Percentiles rank a stretch among this genome's conserved stretches.
phyloP scores from a whole-genome alignment of 208 protist genomes.

The Herpetomonas tarakana region DNA sequence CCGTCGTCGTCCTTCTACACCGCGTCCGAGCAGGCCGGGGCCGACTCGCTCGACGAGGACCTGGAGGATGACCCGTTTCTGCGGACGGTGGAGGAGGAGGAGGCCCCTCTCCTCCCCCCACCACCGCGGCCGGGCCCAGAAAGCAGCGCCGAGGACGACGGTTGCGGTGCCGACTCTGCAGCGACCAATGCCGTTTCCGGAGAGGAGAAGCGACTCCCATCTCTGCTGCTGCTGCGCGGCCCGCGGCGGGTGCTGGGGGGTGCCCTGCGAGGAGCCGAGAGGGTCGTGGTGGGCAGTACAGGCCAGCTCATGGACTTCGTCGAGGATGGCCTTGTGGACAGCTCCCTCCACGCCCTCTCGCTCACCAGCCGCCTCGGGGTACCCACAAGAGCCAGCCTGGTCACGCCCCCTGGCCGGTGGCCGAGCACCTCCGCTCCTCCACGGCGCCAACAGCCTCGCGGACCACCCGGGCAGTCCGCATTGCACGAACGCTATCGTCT shows the following conservation, averaged over 20 bases:
- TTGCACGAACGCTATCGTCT: not conserved
- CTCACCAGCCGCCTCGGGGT: not conserved
- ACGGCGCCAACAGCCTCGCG: not conserved
- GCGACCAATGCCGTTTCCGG: too few relatives aligned
- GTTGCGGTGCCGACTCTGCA: too few relatives aligned
- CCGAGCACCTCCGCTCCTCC: too few relatives aligned
- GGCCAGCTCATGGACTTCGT: constrained; percentile 27
- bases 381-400: not conserved
- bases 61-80: not conserved
- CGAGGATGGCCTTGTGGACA: constrained; percentile 24
- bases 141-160: too few relatives aligned
- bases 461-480: not conserved
- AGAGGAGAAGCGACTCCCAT: too few relatives aligned
- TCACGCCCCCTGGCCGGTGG: too few relatives aligned
- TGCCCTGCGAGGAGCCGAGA: constrained; percentile 17
- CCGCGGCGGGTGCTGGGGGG: constrained; percentile 13
- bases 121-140: too few relatives aligned
- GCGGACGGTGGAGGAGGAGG: not conserved
- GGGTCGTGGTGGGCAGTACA: constrained; percentile 25
- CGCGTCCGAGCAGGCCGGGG: too few relatives aligned
- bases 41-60: too few relatives aligned
- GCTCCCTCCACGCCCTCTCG: constrained; percentile 13
- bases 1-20: too few relatives aligned
- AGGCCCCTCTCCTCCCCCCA: not conserved
- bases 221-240: not conserved